phyloP scores from a whole-genome alignment of 495 filamentous ascomycete species.

The Umbilicaria muhlenbergii region DNA sequence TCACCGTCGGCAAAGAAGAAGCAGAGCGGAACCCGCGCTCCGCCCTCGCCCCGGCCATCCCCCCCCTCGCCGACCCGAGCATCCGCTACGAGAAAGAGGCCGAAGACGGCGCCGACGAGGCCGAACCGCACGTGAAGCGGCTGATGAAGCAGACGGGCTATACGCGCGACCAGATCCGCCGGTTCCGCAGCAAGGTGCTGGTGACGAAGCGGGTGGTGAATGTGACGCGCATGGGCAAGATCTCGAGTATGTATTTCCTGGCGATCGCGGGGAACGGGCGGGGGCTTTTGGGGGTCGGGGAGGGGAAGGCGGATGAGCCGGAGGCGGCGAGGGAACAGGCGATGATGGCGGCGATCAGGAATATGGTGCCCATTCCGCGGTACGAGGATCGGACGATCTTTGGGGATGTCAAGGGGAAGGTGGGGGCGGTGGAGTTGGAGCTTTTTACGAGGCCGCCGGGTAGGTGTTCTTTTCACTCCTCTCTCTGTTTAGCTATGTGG shows the following conservation, averaged over 20 bases:
- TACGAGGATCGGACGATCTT: slow-evolving; percentile 89
- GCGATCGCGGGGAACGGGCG: slow-evolving; percentile 71
- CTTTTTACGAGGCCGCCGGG: slow-evolving; percentile 75
- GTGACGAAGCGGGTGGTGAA: slow-evolving; percentile 64
- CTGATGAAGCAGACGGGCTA: slow-evolving; percentile 59
- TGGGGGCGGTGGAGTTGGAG: slow-evolving; percentile 66
- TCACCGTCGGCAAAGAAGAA: slow-evolving; percentile 36
- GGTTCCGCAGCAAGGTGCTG: slow-evolving; percentile 44
- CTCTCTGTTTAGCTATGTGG: not conserved
- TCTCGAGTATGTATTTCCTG: slow-evolving; percentile 51
- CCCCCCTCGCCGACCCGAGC: slow-evolving; percentile 21
- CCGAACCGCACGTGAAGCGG: slow-evolving; percentile 36
- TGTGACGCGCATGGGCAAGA: slow-evolving; percentile 92
- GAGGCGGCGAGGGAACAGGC: slow-evolving; percentile 50
- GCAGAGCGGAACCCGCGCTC: slow-evolving; percentile 31
- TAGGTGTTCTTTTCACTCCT: slow-evolving; percentile 27
- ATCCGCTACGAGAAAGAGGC: slow-evolving; percentile 14
- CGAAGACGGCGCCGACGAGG: slow-evolving; percentile 23
- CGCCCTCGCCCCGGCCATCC: slow-evolving; percentile 30
- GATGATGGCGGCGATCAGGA: slow-evolving; percentile 58
- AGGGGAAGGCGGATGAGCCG: slow-evolving; percentile 68
- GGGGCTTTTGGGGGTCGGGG: slow-evolving; percentile 74
- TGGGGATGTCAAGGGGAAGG: slow-evolving; percentile 70
- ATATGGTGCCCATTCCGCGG: slow-evolving; percentile 71
- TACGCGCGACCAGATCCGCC: slow-evolving; percentile 34